Evolutionary conservation across 2,329 filamentous ascomycete species (phyloP).

Genomic region (Fusarium proliferatum): DNA sequence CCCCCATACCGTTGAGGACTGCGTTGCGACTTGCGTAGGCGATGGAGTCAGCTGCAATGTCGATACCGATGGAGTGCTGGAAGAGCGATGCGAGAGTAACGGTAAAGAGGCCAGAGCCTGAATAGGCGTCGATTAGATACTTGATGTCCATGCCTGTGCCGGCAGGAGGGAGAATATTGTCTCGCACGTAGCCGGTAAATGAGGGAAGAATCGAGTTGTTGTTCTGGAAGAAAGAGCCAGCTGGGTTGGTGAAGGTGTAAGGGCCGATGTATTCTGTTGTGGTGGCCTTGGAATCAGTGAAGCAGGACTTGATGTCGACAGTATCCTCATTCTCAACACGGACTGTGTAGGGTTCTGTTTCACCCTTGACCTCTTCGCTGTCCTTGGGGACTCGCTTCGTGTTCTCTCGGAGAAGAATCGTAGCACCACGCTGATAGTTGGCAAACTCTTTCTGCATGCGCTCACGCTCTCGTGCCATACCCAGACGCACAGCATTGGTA

Average conservation of each 20-base stretch:
- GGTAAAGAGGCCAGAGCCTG: slow-evolving; percentile 95
- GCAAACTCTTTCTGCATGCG: slow-evolving; percentile 76
- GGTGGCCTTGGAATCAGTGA: slow-evolving; percentile 85
- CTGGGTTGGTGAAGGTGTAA: slow-evolving; percentile 89
- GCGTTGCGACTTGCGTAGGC: slow-evolving; percentile 83
- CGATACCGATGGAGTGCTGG: slow-evolving; percentile 87
- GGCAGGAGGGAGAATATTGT: slow-evolving; percentile 73
- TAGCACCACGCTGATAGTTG: slow-evolving; percentile 84
- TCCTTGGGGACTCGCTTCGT: slow-evolving; percentile 74
- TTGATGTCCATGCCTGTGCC: slow-evolving; percentile 63
- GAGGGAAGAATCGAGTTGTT: slow-evolving; percentile 95
- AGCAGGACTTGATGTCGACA: slow-evolving; percentile 85
- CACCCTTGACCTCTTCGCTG: slow-evolving; percentile 43
- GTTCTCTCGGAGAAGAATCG: slow-evolving; percentile 87
- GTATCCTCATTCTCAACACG: slow-evolving; percentile 65
- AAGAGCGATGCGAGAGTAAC: slow-evolving; percentile 90
- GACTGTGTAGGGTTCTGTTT: slow-evolving; percentile 51
- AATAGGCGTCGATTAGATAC: slow-evolving; percentile 97
- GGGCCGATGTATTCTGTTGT: slow-evolving; percentile 89
- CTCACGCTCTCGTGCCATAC: slow-evolving; percentile 81
- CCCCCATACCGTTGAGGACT: slow-evolving; percentile 74
- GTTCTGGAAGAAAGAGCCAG: slow-evolving; percentile 98
- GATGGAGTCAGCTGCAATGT: slow-evolving; percentile 85
- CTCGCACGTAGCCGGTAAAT: slow-evolving; percentile 89
- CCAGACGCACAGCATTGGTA: slow-evolving; percentile 83